Conservation (phyloP, 2,329 filamentous ascomycete species). For the Xylaria sp. region DNA sequence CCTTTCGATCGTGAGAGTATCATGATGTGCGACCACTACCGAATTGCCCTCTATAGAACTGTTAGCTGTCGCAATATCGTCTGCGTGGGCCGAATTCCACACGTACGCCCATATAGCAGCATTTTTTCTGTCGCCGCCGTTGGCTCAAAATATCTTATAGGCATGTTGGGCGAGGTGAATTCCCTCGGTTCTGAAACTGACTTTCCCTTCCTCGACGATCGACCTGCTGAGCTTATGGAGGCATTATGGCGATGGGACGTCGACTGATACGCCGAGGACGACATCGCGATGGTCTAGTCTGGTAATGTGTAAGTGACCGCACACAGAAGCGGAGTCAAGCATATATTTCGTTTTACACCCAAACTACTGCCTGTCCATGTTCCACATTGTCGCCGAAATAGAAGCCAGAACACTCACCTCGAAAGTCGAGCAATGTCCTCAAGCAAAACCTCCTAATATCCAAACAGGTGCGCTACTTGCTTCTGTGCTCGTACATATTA, state of each 20-base stretch:
- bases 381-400: constrained; percentile 16
- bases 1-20: constrained; percentile 88
- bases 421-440: constrained; percentile 47
- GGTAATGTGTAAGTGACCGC: constrained; percentile 43
- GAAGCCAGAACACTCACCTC: constrained; percentile 46
- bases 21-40: constrained; percentile 90
- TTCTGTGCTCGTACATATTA: constrained; percentile 57
- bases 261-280: constrained; percentile 59
- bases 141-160: constrained; percentile 76
- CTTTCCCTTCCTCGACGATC: constrained; percentile 61
- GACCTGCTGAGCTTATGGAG: constrained; percentile 66
- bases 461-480: constrained; percentile 56
- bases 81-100: constrained; percentile 7
- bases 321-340: constrained; percentile 19
- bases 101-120: constrained; percentile 79
- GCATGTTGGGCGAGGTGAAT: constrained; percentile 61
- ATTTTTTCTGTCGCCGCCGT: constrained; percentile 91
- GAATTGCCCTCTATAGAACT: constrained; percentile 71
- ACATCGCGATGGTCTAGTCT: constrained; percentile 64
- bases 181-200: constrained; percentile 59
- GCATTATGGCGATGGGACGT: constrained; percentile 68
- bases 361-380: constrained; percentile 17
- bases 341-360: constrained; percentile 29
- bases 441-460: constrained; percentile 53
- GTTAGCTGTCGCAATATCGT: constrained; percentile 36